Evolutionary conservation across 2,329 filamentous ascomycete genomes (phyloP).

Genomic region (Atkinsonella hypoxylon): DNA sequence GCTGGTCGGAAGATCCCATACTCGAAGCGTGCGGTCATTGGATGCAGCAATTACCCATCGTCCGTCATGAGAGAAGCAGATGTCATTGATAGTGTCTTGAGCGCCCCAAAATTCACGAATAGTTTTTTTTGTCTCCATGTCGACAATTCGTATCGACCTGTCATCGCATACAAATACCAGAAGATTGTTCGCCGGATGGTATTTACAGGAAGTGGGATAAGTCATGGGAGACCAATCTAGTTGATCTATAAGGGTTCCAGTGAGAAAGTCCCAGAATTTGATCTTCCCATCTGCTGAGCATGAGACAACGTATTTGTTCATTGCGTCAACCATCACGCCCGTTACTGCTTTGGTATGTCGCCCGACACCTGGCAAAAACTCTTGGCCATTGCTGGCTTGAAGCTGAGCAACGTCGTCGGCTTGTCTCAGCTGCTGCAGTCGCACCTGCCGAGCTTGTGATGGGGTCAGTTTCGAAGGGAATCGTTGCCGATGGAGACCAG

Average conservation of each 20-base stretch:
- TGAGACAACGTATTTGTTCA: conserved; percentile 77
- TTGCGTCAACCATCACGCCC: conserved; percentile 74
- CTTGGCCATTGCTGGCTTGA: conserved; percentile 30
- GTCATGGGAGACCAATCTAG: conserved; percentile 71
- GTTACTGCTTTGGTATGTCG: conserved; percentile 76
- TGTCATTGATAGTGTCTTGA: conserved; percentile 60
- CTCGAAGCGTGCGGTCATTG: conserved; percentile 64
- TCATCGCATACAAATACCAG: conserved; percentile 86
- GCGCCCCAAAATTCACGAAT: conserved; percentile 90
- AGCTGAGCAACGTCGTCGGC: conserved; percentile 45
- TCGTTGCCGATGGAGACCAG: conserved; percentile 73
- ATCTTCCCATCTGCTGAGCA: conserved; percentile 84
- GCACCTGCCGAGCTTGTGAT: conserved; percentile 65
- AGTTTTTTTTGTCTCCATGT: conserved; percentile 79
- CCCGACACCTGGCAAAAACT: conserved; percentile 43
- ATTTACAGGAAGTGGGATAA: conserved; percentile 62
- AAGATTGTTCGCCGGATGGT: conserved; percentile 73
- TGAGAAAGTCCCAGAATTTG: conserved; percentile 96
- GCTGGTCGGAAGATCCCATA: conserved; percentile 93
- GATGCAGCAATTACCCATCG: conserved; percentile 87
- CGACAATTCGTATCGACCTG: conserved; percentile 74
- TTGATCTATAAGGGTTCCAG: conserved; percentile 65
- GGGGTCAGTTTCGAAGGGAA: conserved; percentile 74
- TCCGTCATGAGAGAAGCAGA: conserved; percentile 84
- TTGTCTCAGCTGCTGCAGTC: conserved; percentile 49